phyloP scores from a whole-genome alignment of 2,329 filamentous ascomycete species.

The Sclerotinia glacialis region DNA sequence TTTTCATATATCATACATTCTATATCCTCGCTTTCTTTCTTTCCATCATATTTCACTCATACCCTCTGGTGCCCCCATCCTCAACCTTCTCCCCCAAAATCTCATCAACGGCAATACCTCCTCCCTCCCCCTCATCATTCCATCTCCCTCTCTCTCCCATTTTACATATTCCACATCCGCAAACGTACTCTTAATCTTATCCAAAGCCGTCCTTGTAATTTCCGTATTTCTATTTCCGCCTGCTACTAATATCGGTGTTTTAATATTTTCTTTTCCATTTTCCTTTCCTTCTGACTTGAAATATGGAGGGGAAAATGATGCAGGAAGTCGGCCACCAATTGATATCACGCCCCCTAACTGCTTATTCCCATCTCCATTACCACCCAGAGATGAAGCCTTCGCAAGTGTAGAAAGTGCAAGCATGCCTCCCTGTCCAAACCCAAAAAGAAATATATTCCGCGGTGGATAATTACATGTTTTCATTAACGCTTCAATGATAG shows the following conservation, averaged over 20 bases:
- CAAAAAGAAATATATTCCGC: conserved; percentile 52
- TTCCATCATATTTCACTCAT: conserved; percentile 46
- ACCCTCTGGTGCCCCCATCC: conserved; percentile 51
- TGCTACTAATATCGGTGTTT: conserved; percentile 62
- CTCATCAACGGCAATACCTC: conserved; percentile 91
- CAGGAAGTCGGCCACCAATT: conserved; percentile 59
- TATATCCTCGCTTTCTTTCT: background rate
- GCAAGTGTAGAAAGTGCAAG: conserved; percentile 46
- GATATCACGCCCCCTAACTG: conserved; percentile 59
- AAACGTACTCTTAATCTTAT: conserved; percentile 65
- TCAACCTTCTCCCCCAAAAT: conserved; percentile 68
- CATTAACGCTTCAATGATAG: conserved; percentile 46
- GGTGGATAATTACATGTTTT: conserved; percentile 49
- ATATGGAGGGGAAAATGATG: background rate
- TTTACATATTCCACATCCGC: conserved; percentile 62
- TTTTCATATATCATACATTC: too few species aligned
- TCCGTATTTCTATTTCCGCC: conserved; percentile 52
- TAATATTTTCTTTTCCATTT: conserved; percentile 50
- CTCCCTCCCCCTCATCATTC: conserved; percentile 78
- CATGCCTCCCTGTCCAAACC: conserved; percentile 58
- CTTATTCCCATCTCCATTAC: conserved; percentile 20
- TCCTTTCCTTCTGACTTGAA: conserved; percentile 29
- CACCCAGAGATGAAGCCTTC: background rate
- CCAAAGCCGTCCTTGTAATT: conserved; percentile 61
- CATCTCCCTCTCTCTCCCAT: conserved; percentile 69